Base-by-base conservation (phyloP, 495 filamentous ascomycete species). In the Annulohypoxylon moriforme region DNA sequence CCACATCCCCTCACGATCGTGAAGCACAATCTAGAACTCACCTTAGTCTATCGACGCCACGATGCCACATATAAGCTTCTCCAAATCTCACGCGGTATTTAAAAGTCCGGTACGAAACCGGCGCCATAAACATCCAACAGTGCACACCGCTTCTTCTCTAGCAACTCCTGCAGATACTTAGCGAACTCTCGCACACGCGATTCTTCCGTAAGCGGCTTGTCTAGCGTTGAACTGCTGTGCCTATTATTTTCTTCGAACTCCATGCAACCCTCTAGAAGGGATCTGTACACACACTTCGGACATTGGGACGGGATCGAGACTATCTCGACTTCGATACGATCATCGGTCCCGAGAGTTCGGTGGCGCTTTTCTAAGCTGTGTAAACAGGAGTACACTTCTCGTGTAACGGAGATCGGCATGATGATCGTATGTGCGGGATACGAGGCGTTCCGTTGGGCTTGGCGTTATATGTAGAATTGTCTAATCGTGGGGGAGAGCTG, bases 321-420 rank as follows among this genome's bases (percentile, higher is more conserved):
- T 27, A 34, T 31, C n/a, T 72, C 53, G 3, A 68, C 13, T 2
- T 33, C 16, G 9, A 63, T 9, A 6, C 14, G 5, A 13, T 25
- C 8, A 24, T 63, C 64, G 44, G 57, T 31, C 31, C 64, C 64
- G 44, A 72, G 33, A 1, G 13, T 55, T 14, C 22, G 42, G 16
- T 46, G 29, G 36, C 46, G 18, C 3, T 34, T 55, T n/a, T 72
- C 69, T 25, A 34, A 4, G 44, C 13, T 42, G 13, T 68, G 64
- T 18, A 27, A 38, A 25, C 64, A 72, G 50, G 58, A 25, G 25
- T 63, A 72, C n/a, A 31, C 29, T 58, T 67, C 58, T 13, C 34
- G 58, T 20, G 69, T 64, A 46, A 72, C 13, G 44, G 36, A 67
- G 24, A 24, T 64, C 33, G 64, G 64, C 69, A 72, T 72, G n/a